phyloP scores from a whole-genome alignment of 2,329 filamentous ascomycete species.

The Aspergillus sp. region DNA sequence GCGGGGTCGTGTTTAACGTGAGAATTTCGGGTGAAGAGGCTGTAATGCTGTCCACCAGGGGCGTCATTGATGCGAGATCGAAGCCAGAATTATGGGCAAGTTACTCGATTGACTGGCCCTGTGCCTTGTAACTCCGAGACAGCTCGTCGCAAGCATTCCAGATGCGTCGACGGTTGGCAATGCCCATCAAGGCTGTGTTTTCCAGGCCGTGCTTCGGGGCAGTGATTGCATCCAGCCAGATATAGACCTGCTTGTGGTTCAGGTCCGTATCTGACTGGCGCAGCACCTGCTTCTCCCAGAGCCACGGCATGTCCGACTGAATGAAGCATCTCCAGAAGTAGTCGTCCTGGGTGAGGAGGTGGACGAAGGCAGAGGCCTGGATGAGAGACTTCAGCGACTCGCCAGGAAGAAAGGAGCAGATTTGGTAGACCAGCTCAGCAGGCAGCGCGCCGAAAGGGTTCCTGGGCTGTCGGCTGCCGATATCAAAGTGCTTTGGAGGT shows the following conservation, averaged over 20 bases:
- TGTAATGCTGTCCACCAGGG: too few relatives aligned
- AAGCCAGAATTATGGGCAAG: too few relatives aligned
- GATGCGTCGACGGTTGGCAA: conserved; percentile 21
- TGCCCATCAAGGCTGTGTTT: conserved; percentile 15
- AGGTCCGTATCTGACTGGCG: conserved; percentile 1
- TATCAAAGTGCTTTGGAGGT: conserved; percentile 5
- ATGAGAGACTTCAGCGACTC: conserved; percentile 17
- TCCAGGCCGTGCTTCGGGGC: conserved; percentile 20
- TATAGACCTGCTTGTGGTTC: conserved; percentile 19
- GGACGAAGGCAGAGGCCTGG: conserved; percentile 18
- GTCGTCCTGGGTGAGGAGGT: conserved; percentile 19
- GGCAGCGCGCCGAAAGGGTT: conserved; percentile 20
- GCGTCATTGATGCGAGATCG: too few relatives aligned
- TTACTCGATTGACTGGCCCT: background rate
- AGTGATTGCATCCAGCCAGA: conserved; percentile 18
- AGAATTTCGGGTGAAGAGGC: too few relatives aligned
- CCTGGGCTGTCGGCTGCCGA: conserved; percentile 10
- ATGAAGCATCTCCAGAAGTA: conserved; percentile 22
- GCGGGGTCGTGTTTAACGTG: too few relatives aligned
- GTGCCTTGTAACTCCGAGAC: background rate
- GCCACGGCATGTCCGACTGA: conserved; percentile 22
- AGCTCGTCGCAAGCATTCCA: conserved; percentile 21
- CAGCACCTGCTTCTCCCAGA: conserved; percentile 15
- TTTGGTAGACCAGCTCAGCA: conserved; percentile 18
- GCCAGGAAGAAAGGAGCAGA: conserved; percentile 21